Conservation (phyloP, 257 asterid genomes). For the Galeopsis tetrahit region DNA sequence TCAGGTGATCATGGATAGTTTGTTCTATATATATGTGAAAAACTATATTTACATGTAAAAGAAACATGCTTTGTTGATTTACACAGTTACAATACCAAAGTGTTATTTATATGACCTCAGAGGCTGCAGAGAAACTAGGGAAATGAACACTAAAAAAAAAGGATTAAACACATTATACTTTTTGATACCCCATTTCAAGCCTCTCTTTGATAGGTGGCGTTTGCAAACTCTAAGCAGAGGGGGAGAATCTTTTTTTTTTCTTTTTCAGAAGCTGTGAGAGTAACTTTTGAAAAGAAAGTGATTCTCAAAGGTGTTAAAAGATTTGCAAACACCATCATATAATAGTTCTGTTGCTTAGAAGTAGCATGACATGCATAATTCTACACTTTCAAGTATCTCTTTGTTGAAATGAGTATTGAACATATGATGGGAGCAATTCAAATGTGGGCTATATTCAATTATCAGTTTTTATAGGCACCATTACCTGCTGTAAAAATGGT, state of each 20-base stretch:
- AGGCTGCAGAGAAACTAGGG: background rate
- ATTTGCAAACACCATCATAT: background rate
- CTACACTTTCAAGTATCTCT: background rate
- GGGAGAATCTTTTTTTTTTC: background rate
- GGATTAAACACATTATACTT: background rate
- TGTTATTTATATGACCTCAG: background rate
- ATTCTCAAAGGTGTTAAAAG: background rate
- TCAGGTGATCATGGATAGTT: constrained; percentile 50
- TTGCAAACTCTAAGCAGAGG: background rate
- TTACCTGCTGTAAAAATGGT: background rate
- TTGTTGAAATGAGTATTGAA: background rate
- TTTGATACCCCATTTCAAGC: constrained; percentile 2
- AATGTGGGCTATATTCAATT: background rate
- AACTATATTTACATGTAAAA: background rate
- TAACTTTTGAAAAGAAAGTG: no score
- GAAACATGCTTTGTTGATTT: background rate
- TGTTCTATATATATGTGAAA: background rate
- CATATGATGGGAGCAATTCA: background rate
- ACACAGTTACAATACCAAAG: background rate
- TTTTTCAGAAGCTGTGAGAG: background rate
- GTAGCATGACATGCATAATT: background rate
- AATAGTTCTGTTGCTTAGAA: background rate
- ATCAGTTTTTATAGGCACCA: background rate
- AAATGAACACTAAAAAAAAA: background rate
- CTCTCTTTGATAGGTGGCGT: background rate